A percentile compares a stretch with the other conserved stretches of the same genome.
These are phyloP conservation scores for Sedum album DNA, from an alignment of 164 flowering plant species.

Conservation along the genomic window DNA sequence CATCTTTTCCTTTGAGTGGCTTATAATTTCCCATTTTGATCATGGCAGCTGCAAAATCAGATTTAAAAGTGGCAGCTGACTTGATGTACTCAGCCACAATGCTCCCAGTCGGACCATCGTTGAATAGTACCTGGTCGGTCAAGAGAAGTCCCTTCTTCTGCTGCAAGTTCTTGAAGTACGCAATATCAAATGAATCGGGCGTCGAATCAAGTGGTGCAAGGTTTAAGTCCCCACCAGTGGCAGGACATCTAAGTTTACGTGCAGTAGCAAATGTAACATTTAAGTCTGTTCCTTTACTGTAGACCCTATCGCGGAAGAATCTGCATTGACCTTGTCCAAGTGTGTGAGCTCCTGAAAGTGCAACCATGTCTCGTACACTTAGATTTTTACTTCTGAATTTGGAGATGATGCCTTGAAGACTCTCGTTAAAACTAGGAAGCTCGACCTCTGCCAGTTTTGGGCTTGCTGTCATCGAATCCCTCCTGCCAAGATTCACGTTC, in stretches of 20 bases:
- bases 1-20: conserved; percentile 32
- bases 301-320: conserved; percentile 27
- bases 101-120: conserved; percentile 16
- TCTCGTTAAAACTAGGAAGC: conserved; percentile 20
- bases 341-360: conserved; percentile 47
- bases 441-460: conserved; percentile 17
- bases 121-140: conserved; percentile 29
- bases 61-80: conserved; percentile 15
- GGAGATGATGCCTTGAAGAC: conserved; percentile 18
- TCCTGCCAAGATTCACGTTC: conserved; percentile 42
- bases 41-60: conserved; percentile 35
- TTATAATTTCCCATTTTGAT: conserved; percentile 31
- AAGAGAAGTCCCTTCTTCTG: conserved; percentile 30
- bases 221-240: conserved; percentile 16
- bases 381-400: conserved; percentile 19
- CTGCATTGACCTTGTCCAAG: conserved; percentile 43
- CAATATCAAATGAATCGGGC: conserved; percentile 23
- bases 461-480: conserved; percentile 37
- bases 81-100: conserved; percentile 22
- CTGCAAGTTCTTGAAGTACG: conserved; percentile 39
- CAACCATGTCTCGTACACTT: conserved; percentile 32
- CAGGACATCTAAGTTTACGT: conserved; percentile 23
- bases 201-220: conserved; percentile 42
- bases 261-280: conserved; percentile 33
- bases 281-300: conserved; percentile 28